Conservation (phyloP, 345 rosid species). For the Eucalyptus caleyi region DNA sequence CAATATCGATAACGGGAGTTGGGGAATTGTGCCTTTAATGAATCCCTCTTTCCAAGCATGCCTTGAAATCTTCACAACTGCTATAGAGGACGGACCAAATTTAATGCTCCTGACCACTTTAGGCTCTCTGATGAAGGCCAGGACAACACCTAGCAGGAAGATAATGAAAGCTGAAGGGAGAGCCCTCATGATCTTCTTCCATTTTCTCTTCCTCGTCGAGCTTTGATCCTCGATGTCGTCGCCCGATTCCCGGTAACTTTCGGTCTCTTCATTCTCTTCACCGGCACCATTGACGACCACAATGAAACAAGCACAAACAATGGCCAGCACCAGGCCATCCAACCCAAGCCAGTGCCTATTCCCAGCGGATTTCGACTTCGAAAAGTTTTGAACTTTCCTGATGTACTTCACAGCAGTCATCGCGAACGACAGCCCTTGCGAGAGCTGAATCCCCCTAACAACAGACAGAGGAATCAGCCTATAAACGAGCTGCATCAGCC, state of each 20-base stretch:
- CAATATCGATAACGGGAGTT: slow-evolving; percentile 64
- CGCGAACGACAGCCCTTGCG: slow-evolving; percentile 76
- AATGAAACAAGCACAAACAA: slow-evolving; percentile 50
- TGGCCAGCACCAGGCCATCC: slow-evolving; percentile 70
- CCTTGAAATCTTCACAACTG: slow-evolving; percentile 28
- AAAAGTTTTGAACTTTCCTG: slow-evolving; percentile 44
- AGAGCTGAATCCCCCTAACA: slow-evolving; percentile 78
- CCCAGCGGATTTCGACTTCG: slow-evolving; percentile 46
- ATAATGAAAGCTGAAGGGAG: slow-evolving; percentile 71
- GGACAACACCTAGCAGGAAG: slow-evolving; percentile 52
- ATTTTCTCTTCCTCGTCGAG: slow-evolving; percentile 7
- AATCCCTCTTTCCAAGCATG: slow-evolving; percentile 73
- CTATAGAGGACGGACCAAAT: slow-evolving; percentile 53
- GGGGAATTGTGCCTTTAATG: slow-evolving; percentile 71
- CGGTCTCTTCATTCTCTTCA: slow-evolving; percentile 17
- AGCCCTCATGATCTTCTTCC: slow-evolving; percentile 17
- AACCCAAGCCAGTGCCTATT: slow-evolving; percentile 61
- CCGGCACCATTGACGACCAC: slow-evolving; percentile 55
- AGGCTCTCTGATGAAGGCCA: slow-evolving; percentile 55
- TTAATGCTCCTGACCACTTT: slow-evolving; percentile 21
- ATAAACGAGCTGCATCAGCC: slow-evolving; percentile 68
- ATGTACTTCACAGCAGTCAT: slow-evolving; percentile 70
- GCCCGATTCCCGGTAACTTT: neutral
- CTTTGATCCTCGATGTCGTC: neutral
- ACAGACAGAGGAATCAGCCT: slow-evolving; percentile 51